Conservation (phyloP, 1,284 basidiomycete species). For the Athelia sp. region DNA sequence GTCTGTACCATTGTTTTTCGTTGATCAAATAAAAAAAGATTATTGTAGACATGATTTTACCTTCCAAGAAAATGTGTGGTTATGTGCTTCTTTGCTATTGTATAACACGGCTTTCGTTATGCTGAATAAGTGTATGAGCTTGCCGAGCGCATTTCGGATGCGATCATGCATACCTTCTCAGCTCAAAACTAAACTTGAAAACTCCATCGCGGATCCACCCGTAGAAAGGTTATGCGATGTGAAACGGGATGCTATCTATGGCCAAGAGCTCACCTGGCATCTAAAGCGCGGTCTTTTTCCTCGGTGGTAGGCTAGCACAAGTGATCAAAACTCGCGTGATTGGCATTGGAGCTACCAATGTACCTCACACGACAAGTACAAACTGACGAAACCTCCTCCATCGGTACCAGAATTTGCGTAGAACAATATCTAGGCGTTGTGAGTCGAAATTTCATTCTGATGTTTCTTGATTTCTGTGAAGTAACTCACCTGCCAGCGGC, state of each 20-base stretch:
- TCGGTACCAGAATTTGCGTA: constrained; percentile 74
- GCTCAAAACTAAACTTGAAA: constrained; percentile 82
- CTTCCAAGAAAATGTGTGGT: constrained; percentile 81
- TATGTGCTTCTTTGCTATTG: constrained; percentile 73
- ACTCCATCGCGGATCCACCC: constrained; percentile 82
- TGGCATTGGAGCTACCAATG: constrained; percentile 17
- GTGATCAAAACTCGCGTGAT: constrained; percentile 4
- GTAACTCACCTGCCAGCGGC: constrained; percentile 62
- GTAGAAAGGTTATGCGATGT: background rate
- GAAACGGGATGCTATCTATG: background rate
- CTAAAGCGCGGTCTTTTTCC: constrained; percentile 64
- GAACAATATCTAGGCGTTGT: constrained; percentile 60
- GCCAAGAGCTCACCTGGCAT: constrained; percentile 45
- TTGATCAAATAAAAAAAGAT: constrained; percentile 5
- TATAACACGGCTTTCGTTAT: constrained; percentile 46
- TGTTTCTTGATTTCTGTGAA: background rate
- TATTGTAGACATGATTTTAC: constrained; percentile 27
- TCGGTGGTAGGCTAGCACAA: constrained; percentile 62
- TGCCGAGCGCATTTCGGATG: background rate
- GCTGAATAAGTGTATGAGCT: constrained; percentile 24
- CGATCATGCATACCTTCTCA: constrained; percentile 53
- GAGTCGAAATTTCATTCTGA: too few relatives aligned
- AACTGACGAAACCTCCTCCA: constrained; percentile 50
- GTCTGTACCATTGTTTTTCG: constrained; percentile 38
- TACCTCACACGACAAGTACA: constrained; percentile 81